Conservation (phyloP, 2,329 filamentous ascomycete species). For the Fusarium papillatum region DNA sequence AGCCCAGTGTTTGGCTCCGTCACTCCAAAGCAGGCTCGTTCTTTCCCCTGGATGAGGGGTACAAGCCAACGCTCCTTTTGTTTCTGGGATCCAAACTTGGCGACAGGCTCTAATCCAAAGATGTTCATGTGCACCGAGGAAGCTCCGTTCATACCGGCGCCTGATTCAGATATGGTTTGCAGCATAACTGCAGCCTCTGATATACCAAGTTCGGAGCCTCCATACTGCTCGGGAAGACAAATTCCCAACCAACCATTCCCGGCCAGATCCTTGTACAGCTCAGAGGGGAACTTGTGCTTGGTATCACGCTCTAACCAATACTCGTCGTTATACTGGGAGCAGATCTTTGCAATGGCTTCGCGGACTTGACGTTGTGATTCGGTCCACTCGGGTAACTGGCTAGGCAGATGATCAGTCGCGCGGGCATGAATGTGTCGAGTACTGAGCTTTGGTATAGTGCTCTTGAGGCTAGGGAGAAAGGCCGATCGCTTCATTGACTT, state of each 20-base stretch:
- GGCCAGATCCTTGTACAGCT: conserved; percentile 19
- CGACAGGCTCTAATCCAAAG: conserved; percentile 26
- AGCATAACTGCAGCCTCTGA: conserved; percentile 20
- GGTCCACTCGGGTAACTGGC: too few relatives aligned
- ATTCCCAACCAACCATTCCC: conserved; percentile 22
- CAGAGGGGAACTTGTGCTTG: conserved; percentile 20
- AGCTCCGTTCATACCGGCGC: conserved; percentile 23
- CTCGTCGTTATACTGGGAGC: conserved; percentile 13
- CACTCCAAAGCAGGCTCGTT: conserved; percentile 23
- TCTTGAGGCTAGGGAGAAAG: too few relatives aligned
- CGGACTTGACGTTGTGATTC: conserved; percentile 2
- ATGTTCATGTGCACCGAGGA: conserved; percentile 30
- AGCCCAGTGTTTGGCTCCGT: conserved; percentile 21
- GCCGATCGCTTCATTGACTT: too few relatives aligned
- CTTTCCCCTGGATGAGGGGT: background rate
- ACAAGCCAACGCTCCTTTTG: conserved; percentile 7
- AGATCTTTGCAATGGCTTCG: conserved; percentile 23
- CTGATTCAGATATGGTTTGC: conserved; percentile 25
- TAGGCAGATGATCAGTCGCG: too few relatives aligned
- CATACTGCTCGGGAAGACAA: conserved; percentile 15
- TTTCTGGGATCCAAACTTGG: conserved; percentile 18
- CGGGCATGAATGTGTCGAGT: too few relatives aligned
- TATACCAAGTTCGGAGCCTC: conserved; percentile 17
- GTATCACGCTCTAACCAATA: conserved; percentile 20
- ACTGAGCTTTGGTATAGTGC: too few relatives aligned